Evolutionary conservation across 2,329 filamentous ascomycete genomes (phyloP).

Genomic region (Xylaria multiplex): DNA sequence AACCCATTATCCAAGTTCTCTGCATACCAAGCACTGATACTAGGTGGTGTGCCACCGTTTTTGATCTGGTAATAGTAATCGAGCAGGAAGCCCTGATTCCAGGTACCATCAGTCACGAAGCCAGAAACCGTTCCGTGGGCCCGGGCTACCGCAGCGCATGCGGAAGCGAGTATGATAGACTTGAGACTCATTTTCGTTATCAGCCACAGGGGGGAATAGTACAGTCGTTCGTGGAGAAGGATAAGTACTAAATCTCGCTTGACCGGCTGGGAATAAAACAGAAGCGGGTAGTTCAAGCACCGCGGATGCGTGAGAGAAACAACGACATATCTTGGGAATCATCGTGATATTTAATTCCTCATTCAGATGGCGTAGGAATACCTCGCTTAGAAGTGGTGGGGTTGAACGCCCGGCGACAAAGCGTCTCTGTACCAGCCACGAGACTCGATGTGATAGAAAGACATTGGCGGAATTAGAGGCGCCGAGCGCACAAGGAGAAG

Average conservation of each 20-base stretch:
- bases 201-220: background rate
- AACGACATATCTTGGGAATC: background rate
- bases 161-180: slow-evolving; percentile 24
- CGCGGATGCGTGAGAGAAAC: background rate
- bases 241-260: background rate
- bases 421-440: background rate
- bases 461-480: slow-evolving; percentile 25
- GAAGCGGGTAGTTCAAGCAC: background rate
- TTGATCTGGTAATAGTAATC: slow-evolving; percentile 29
- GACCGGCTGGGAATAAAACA: background rate
- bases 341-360: slow-evolving; percentile 18
- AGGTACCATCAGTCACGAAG: slow-evolving; percentile 33
- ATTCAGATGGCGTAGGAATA: background rate
- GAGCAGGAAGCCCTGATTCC: slow-evolving; percentile 34
- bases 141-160: slow-evolving; percentile 21
- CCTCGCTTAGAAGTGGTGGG: background rate
- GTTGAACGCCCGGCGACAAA: background rate
- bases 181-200: slow-evolving; percentile 11
- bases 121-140: slow-evolving; percentile 32
- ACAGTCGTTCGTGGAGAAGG: background rate
- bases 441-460: background rate
- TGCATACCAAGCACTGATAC: slow-evolving; percentile 42
- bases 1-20: slow-evolving; percentile 53
- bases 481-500: slow-evolving; percentile 1
- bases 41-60: slow-evolving; percentile 19